phyloP scores from a whole-genome alignment of 805 yeast species.

The Saccharomycopsis microspora region DNA sequence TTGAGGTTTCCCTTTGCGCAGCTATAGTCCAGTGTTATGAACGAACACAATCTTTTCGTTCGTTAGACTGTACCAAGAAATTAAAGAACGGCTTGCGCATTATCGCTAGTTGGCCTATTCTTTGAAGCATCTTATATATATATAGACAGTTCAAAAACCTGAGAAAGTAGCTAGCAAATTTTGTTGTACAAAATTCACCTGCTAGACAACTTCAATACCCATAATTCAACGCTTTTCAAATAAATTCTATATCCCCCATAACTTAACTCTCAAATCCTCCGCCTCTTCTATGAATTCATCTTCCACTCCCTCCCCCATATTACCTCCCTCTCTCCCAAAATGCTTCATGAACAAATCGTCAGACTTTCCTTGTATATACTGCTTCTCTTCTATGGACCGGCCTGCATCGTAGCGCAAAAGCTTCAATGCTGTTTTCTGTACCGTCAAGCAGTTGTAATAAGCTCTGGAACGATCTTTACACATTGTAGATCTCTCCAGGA shows the following conservation, averaged over 20 bases:
- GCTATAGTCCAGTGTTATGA: no score
- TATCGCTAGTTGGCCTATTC: no score
- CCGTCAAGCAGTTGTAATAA: slow-evolving; percentile 13
- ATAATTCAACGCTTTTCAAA: no score
- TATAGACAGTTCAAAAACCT: no score
- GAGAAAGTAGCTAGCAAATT: no score
- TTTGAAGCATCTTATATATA: no score
- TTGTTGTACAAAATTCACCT: no score
- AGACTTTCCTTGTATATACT: slow-evolving; percentile 11
- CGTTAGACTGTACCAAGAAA: no score
- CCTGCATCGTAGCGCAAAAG: slow-evolving; percentile 12
- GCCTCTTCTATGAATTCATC: slow-evolving; percentile 4
- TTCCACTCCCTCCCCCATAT: slow-evolving; percentile 3
- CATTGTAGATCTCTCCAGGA: slow-evolving; percentile 10
- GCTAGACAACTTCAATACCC: no score
- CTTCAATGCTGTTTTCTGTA: slow-evolving; percentile 10
- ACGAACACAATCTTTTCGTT: no score
- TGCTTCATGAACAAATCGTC: slow-evolving; percentile 16
- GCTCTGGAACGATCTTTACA: slow-evolving; percentile 13
- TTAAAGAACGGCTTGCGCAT: no score
- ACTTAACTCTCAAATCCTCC: slow-evolving; percentile 3
- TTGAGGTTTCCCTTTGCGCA: no score
- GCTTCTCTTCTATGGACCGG: slow-evolving; percentile 11
- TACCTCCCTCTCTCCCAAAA: slow-evolving; percentile 14
- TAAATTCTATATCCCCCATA: slow-evolving; percentile 5